A percentile compares a stretch with the other conserved stretches of the same genome.
phyloP scores from a whole-genome alignment of 257 asterid genomes.

The Petrea volubilis region DNA sequence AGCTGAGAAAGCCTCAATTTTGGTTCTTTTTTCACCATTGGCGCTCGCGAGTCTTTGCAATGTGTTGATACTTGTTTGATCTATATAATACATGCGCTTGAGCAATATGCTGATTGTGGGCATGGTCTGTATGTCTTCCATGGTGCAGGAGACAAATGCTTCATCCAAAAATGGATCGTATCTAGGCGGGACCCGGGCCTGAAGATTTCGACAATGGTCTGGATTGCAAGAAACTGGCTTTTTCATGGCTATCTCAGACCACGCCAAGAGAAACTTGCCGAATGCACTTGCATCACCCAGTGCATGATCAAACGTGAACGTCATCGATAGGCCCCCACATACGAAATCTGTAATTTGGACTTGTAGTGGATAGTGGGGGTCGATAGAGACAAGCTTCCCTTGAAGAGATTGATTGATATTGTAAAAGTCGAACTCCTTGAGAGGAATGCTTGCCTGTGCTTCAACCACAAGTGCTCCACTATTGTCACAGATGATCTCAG shows the following conservation, averaged over 20 bases:
- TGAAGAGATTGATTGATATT: conserved; percentile 38
- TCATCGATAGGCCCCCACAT: conserved; percentile 43
- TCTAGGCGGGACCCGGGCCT: conserved; percentile 38
- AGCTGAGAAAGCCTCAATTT: conserved; percentile 59
- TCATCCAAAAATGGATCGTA: conserved; percentile 46
- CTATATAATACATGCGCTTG: conserved; percentile 47
- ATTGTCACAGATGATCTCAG: conserved; percentile 52
- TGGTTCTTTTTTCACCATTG: conserved; percentile 40
- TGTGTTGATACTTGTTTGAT: conserved; percentile 30
- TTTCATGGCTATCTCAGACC: conserved; percentile 46
- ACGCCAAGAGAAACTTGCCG: conserved; percentile 48
- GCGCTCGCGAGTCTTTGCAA: conserved; percentile 38
- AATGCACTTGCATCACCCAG: conserved; percentile 63
- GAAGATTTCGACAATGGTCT: conserved; percentile 44
- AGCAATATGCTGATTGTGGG: conserved; percentile 33
- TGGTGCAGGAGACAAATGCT: conserved; percentile 51
- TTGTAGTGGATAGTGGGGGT: conserved; percentile 35
- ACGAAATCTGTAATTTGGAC: conserved; percentile 46
- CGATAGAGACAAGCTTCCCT: conserved; percentile 35
- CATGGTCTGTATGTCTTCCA: conserved; percentile 42
- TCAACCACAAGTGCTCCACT: conserved; percentile 50
- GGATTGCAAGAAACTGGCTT: conserved; percentile 40
- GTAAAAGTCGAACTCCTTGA: conserved; percentile 44
- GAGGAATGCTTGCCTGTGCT: conserved; percentile 40
- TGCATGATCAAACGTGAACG: conserved; percentile 64